Evolutionary conservation across 2,329 filamentous ascomycete species (phyloP), one percentile per base, ranked within the genome.

Genomic region (Pseudogymnoascus sp.): DNA sequence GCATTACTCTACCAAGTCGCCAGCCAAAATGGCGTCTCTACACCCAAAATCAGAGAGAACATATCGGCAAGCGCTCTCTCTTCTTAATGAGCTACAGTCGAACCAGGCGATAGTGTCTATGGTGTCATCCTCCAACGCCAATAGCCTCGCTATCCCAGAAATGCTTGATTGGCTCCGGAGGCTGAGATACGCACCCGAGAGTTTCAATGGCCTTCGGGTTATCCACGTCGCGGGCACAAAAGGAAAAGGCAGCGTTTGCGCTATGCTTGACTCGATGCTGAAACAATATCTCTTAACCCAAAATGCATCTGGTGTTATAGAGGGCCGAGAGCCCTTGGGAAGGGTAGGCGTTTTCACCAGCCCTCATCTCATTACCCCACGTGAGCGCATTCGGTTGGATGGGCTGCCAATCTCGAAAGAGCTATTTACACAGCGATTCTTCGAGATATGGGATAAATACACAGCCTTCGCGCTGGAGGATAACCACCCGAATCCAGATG

Each of bases 211-310:
- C n/a, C 75, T 90, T 31, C 88, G 88, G 67, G 79, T 89, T 26
- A 72, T 91, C 40, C 88, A 90, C 74, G 82, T 91, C 26, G 83
- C 88, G 23, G 88, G 88, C 4, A 91, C 88, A n/a, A 91, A 91
- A 73, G 88, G 88, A 4, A 91, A 91, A 74, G 88, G 88, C 29
- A 88, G 83, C 69, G 89, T 87, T 1, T 90, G 87, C 70, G 87
- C 87, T 40, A 89, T 88, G 67, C 79, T 84, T 64, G 80, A 85
- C 65, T 84, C 83, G 7, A 85, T 90, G 65, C 80, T 91, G 50
- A 75, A 77, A 15, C 78, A 78, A 61, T 82, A 85, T 69, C 78
- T 35, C 7, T 38, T 40, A 23, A 40, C 31, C 11, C 56, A 60
- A 21, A 35, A 29, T 38, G 11, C 3, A 5, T 40, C 13, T 35